Conservation (phyloP, 805 yeast genomes). For the Cyberlindnera suaveolens region DNA sequence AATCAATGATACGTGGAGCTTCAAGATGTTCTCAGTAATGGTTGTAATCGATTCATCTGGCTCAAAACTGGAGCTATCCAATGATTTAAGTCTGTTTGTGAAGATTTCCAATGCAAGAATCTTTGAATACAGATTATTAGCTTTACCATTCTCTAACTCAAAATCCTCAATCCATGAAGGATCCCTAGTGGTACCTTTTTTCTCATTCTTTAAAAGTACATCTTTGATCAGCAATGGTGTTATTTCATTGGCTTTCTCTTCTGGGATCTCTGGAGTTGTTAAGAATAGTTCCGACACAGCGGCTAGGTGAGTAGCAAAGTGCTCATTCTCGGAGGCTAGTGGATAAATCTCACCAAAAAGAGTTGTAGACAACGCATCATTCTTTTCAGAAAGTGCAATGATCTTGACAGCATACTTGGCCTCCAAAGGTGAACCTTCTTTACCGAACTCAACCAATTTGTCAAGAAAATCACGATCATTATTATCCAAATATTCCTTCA, state of each 20-base stretch:
- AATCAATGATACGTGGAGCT: slow-evolving; percentile 58
- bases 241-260: slow-evolving; percentile 49
- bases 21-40: slow-evolving; percentile 57
- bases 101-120: slow-evolving; percentile 48
- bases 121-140: slow-evolving; percentile 40
- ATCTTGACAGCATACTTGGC: slow-evolving; percentile 62
- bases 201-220: slow-evolving; percentile 48
- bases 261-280: slow-evolving; percentile 41
- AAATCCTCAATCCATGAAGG: slow-evolving; percentile 44
- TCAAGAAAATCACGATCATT: slow-evolving; percentile 36
- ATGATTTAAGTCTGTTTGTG: slow-evolving; percentile 48
- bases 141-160: slow-evolving; percentile 27
- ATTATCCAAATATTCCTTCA: slow-evolving; percentile 42
- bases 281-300: slow-evolving; percentile 53
- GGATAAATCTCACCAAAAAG: slow-evolving; percentile 45
- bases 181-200: slow-evolving; percentile 27
- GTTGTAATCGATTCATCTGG: slow-evolving; percentile 33
- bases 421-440: slow-evolving; percentile 49
- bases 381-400: slow-evolving; percentile 40
- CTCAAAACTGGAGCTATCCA: slow-evolving; percentile 23
- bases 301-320: slow-evolving; percentile 51
- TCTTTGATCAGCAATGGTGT: slow-evolving; percentile 56
- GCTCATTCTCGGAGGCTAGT: slow-evolving; percentile 29
- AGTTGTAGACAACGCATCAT: slow-evolving; percentile 33
- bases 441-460: slow-evolving; percentile 39